A percentile compares a stretch with the other conserved stretches of the same genome.
Conservation (phyloP, 1,139 yeast species). For the Saccharomycopsis hybrid region DNA sequence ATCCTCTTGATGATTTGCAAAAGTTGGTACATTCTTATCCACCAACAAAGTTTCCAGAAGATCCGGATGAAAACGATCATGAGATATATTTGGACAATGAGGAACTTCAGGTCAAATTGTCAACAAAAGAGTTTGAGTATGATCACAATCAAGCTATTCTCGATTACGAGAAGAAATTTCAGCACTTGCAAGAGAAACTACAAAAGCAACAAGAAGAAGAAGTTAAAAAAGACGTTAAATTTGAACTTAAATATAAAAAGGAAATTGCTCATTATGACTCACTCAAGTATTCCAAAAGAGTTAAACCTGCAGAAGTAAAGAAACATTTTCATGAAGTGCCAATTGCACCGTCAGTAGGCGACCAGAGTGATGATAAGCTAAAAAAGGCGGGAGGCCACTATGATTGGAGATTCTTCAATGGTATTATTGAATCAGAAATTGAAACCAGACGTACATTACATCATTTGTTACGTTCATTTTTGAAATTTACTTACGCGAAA, state of each 20-base stretch:
- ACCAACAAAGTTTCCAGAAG: conserved; percentile 6
- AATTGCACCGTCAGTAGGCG: conserved; percentile 15
- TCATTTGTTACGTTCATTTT: conserved; percentile 51
- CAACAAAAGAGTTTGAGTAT: conserved; percentile 18
- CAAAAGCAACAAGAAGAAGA: background rate
- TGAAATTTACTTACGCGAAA: conserved; percentile 46
- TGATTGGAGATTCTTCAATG: conserved; percentile 68
- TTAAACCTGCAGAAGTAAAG: conserved; percentile 27
- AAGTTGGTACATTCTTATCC: conserved; percentile 8
- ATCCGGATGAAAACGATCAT: conserved; percentile 22
- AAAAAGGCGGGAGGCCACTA: conserved; percentile 47
- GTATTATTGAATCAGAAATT: conserved; percentile 33
- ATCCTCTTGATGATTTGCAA: conserved; percentile 15
- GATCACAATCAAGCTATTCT: conserved; percentile 19
- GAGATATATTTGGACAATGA: conserved; percentile 26
- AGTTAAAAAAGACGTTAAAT: background rate
- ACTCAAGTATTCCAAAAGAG: conserved; percentile 28
- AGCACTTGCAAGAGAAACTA: too few relatives aligned
- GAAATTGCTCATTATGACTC: conserved; percentile 24
- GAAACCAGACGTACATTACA: conserved; percentile 44
- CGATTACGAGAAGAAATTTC: conserved; percentile 18
- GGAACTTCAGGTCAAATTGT: conserved; percentile 26
- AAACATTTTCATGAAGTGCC: conserved; percentile 48
- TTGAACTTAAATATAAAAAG: conserved; percentile 19
- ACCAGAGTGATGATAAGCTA: conserved; percentile 18